phyloP scores from a whole-genome alignment of 108 stramenopile species.

The Cyclostephanos tholiformis region DNA sequence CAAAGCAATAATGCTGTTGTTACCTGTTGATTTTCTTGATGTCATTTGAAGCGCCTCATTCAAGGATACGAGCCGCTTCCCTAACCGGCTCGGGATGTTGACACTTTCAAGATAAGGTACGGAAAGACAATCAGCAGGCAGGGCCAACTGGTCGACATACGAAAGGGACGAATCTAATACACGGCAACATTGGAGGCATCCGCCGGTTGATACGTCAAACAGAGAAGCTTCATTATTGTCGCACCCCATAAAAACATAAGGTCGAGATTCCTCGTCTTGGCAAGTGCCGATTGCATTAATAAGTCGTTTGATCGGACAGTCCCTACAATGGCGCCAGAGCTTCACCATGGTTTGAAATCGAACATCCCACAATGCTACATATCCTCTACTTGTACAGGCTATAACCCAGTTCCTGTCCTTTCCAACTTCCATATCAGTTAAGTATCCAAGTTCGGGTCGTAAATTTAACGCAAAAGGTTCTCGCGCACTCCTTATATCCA shows the following conservation, averaged over 20 bases:
- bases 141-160: constrained; percentile 43
- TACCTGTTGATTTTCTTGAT: constrained; percentile 16
- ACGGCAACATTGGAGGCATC: constrained; percentile 85
- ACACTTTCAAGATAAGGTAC: constrained; percentile 55
- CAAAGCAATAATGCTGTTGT: constrained; percentile 66
- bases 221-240: constrained; percentile 91
- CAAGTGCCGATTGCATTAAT: constrained; percentile 72
- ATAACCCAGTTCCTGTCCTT: constrained; percentile 89
- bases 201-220: constrained; percentile 85
- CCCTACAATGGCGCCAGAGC: constrained; percentile 88
- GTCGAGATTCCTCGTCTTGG: constrained; percentile 52
- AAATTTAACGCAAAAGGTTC: constrained; percentile 81
- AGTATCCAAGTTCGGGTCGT: constrained; percentile 86
- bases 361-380: constrained; percentile 76
- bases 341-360: constrained; percentile 83
- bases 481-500: constrained; percentile 71
- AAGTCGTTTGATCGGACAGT: constrained; percentile 78
- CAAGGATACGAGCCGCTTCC: constrained; percentile 21
- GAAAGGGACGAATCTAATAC: constrained; percentile 56
- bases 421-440: constrained; percentile 85
- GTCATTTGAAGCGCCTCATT: constrained; percentile 30
- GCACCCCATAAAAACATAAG: constrained; percentile 85
- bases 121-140: constrained; percentile 39
- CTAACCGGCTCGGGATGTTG: constrained; percentile 14
- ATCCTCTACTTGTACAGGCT: constrained; percentile 80